Percentiles rank a stretch among this genome's conserved stretches.
phyloP scores from a whole-genome alignment of 2,329 filamentous ascomycete species.

The Davidsoniella neocaledoniae region DNA sequence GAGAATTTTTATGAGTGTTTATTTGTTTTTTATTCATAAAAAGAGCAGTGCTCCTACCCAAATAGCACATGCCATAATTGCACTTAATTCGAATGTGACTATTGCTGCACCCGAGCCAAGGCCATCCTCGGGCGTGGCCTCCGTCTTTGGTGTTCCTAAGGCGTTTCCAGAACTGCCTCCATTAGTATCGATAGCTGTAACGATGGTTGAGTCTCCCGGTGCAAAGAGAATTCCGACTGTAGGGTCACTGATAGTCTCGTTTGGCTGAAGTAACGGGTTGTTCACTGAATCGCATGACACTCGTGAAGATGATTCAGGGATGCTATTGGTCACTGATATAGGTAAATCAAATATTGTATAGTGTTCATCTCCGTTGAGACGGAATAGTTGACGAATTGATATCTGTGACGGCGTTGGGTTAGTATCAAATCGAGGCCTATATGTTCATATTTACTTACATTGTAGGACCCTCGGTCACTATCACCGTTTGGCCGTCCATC shows the following conservation, averaged over 20 bases:
- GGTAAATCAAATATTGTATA: slow-evolving; percentile 59
- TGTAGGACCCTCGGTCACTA: slow-evolving; percentile 45
- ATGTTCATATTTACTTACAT: slow-evolving; percentile 25
- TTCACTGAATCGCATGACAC: slow-evolving; percentile 32
- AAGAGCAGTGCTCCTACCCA: slow-evolving; percentile 4
- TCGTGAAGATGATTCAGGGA: slow-evolving; percentile 25
- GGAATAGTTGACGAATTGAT: slow-evolving; percentile 54
- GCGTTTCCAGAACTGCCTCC: slow-evolving; percentile 10
- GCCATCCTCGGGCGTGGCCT: slow-evolving; percentile 19
- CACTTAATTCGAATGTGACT: slow-evolving; percentile 17
- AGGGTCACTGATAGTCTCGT: slow-evolving; percentile 23
- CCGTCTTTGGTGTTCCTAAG: slow-evolving; percentile 17
- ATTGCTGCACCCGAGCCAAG: slow-evolving; percentile 18
- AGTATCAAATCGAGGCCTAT: neutral
- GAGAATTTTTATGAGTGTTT: too few species aligned
- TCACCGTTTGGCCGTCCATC: slow-evolving; percentile 31
- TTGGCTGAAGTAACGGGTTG: slow-evolving; percentile 32
- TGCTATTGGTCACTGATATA: slow-evolving; percentile 50
- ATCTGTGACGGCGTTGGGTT: slow-evolving; percentile 26
- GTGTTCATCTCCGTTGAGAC: slow-evolving; percentile 43
- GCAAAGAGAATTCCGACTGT: slow-evolving; percentile 32
- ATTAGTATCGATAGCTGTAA: slow-evolving; percentile 15
- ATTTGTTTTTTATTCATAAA: neutral
- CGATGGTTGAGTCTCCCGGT: slow-evolving; percentile 30
- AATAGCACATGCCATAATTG: slow-evolving; percentile 8